These are phyloP conservation scores for Liquidambar formosana DNA, from an alignment of 164 flowering plant genomes.

Conservation along the genomic window DNA sequence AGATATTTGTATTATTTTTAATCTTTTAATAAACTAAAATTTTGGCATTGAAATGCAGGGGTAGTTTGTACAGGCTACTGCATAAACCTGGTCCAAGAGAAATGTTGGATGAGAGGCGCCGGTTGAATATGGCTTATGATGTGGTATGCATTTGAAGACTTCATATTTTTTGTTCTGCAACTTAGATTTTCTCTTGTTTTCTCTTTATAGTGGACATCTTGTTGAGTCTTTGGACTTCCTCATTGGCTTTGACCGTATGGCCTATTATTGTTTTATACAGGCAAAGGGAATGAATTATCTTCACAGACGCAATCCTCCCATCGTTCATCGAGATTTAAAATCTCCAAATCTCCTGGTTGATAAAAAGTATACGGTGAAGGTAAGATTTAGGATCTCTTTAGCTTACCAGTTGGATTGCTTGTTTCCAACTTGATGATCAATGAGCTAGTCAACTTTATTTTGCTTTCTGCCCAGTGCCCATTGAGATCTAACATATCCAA, in stretches of 20 bases:
- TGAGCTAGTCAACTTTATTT: not conserved
- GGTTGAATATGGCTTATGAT: slow-evolving; percentile 91
- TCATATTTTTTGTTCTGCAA: not conserved
- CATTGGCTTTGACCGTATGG: not conserved
- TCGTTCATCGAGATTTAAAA: slow-evolving; percentile 96
- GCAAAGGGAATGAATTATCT: slow-evolving; percentile 99
- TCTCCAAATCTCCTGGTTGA: slow-evolving; percentile 98
- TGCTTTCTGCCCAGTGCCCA: slow-evolving; percentile 11
- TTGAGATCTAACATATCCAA: slow-evolving; percentile 95
- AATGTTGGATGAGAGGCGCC: slow-evolving; percentile 80
- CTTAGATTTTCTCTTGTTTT: not conserved
- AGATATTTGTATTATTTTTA: not conserved
- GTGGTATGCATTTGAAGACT: slow-evolving; percentile 58
- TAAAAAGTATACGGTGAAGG: slow-evolving; percentile 96
- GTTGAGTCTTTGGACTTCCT: not conserved
- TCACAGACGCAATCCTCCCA: slow-evolving; percentile 91
- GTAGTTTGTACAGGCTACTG: slow-evolving; percentile 88
- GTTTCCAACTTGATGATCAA: not conserved
- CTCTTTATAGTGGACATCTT: not conserved
- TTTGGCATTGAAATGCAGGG: slow-evolving; percentile 54
- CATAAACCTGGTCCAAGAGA: slow-evolving; percentile 89
- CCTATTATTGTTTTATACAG: slow-evolving; percentile 37
- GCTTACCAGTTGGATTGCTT: not conserved
- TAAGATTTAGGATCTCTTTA: slow-evolving; percentile 21
- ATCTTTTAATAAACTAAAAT: not conserved